Evolutionary conservation across 2,329 filamentous ascomycete genomes (phyloP).

Genomic region (Apiospora hydei): DNA sequence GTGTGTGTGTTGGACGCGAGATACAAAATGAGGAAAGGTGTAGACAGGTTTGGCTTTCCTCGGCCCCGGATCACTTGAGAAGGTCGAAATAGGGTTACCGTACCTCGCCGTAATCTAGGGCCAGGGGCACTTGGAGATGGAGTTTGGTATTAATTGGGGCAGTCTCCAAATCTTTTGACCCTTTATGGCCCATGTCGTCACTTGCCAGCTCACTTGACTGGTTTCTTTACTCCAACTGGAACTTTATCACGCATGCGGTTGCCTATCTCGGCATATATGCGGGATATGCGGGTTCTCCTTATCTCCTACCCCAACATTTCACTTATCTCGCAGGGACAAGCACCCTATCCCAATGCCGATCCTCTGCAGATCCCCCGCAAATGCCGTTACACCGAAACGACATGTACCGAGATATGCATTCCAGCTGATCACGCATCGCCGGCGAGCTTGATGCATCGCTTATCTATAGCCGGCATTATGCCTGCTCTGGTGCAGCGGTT

Average conservation of each 20-base stretch:
- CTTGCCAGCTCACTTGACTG: background rate
- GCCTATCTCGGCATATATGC: background rate
- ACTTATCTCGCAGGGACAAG: conserved; percentile 1
- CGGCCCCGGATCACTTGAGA: background rate
- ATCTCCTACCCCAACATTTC: background rate
- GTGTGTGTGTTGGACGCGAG: background rate
- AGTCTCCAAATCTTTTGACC: background rate
- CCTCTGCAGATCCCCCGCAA: background rate
- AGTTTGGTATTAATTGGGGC: background rate
- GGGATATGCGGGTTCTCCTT: background rate
- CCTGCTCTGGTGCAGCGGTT: background rate
- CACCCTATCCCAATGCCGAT: background rate
- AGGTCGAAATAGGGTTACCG: background rate
- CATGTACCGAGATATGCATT: background rate
- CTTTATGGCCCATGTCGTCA: background rate
- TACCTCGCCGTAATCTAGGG: background rate
- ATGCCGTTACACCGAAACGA: background rate
- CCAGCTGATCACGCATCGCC: background rate
- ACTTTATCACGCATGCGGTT: background rate
- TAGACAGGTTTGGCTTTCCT: background rate
- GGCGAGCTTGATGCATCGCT: background rate
- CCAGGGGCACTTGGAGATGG: background rate
- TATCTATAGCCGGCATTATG: background rate
- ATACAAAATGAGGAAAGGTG: background rate
- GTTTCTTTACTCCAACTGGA: background rate